Percentiles rank a stretch among this genome's conserved stretches.
phyloP scores from a whole-genome alignment of 768 basidiomycete genomes.

The Lanmaoa rubissima region DNA sequence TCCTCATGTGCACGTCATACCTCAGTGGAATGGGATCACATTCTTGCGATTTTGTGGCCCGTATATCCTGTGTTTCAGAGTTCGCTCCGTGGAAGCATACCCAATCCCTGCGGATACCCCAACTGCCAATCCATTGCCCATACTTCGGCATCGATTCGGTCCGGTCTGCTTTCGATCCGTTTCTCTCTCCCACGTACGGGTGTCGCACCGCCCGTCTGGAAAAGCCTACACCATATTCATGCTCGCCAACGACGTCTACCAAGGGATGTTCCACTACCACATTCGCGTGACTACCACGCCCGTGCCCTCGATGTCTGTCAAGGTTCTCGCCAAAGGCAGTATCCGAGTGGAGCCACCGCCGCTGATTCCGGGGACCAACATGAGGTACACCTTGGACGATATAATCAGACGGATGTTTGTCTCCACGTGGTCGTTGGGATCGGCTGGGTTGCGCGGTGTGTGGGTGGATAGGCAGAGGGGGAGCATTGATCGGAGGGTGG shows the following conservation, averaged over 20 bases:
- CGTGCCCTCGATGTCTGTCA: constrained; percentile 38
- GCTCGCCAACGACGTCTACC: constrained; percentile 41
- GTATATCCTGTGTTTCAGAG: constrained; percentile 52
- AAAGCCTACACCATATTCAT: constrained; percentile 38
- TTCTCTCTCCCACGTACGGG: constrained; percentile 42
- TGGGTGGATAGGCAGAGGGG: constrained; percentile 23
- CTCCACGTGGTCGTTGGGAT: constrained; percentile 18
- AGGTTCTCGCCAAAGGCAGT: constrained; percentile 31
- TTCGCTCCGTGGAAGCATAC: constrained; percentile 48
- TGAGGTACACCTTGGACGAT: not conserved
- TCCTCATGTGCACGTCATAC: not conserved
- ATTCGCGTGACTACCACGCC: constrained; percentile 32
- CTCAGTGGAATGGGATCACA: constrained; percentile 43
- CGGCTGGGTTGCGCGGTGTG: constrained; percentile 22
- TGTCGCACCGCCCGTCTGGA: constrained; percentile 32
- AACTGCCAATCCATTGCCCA: constrained; percentile 8
- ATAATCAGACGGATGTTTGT: constrained; percentile 10
- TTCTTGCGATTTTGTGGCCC: constrained; percentile 45
- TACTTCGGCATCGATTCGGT: constrained; percentile 23
- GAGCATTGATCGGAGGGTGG: constrained; percentile 18
- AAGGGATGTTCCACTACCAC: constrained; percentile 51
- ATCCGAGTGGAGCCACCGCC: not conserved
- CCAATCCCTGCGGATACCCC: constrained; percentile 14
- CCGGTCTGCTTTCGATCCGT: constrained; percentile 37
- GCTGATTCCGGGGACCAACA: not conserved